Conservation (phyloP, 2,329 filamentous ascomycete species). For the Triangularia setosa region DNA sequence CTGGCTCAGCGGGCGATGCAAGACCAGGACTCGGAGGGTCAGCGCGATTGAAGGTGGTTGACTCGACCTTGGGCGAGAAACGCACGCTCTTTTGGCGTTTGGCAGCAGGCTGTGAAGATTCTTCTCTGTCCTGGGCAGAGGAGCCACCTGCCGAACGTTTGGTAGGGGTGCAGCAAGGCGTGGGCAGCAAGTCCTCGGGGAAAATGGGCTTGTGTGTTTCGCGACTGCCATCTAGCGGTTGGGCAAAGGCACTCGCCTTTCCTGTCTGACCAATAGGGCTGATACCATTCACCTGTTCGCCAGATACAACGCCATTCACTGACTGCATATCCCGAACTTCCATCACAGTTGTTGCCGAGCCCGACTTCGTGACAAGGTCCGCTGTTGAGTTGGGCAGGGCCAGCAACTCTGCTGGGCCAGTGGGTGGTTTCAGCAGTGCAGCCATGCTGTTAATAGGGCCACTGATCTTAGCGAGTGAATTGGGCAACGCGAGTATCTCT, state of each 20-base stretch:
- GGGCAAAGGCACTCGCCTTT: slow-evolving; percentile 22
- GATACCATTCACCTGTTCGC: slow-evolving; percentile 1
- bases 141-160: slow-evolving; percentile 1
- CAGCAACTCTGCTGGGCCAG: slow-evolving; percentile 22
- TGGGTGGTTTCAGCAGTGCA: slow-evolving; percentile 15
- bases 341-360: neutral
- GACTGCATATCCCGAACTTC: no score
- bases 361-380: slow-evolving; percentile 12
- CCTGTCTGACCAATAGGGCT: slow-evolving; percentile 7
- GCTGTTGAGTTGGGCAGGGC: slow-evolving; percentile 21
- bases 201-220: slow-evolving; percentile 6
- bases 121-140: neutral
- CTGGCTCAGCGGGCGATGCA: neutral
- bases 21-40: slow-evolving; percentile 48
- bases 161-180: neutral
- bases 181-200: slow-evolving; percentile 7
- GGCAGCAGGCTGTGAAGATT: slow-evolving; percentile 17
- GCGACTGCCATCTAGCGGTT: neutral
- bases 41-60: slow-evolving; percentile 53
- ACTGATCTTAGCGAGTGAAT: slow-evolving; percentile 36
- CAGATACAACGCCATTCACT: neutral
- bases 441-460: neutral
- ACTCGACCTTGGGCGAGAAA: slow-evolving; percentile 65
- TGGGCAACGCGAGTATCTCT: slow-evolving; percentile 44
- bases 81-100: slow-evolving; percentile 62